Conservation (phyloP, 331 rosid species). For the Quercus phellos region DNA sequence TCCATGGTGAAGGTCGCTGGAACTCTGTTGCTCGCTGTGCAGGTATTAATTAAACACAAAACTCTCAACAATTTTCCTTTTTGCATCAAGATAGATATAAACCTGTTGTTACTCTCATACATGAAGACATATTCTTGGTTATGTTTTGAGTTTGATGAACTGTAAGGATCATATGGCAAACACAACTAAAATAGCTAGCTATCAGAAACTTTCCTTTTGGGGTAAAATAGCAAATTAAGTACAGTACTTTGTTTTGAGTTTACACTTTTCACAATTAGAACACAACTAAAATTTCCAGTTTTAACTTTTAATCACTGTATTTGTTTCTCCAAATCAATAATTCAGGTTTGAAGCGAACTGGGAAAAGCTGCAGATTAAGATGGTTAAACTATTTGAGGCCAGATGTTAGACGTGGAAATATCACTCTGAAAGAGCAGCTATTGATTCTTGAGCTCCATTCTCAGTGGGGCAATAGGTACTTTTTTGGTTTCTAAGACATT, state of each 20-base stretch:
- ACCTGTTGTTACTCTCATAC: too few species aligned
- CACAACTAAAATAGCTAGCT: background rate
- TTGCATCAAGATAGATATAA: too few species aligned
- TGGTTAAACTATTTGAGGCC: slow-evolving; percentile 95
- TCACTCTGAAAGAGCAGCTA: slow-evolving; percentile 82
- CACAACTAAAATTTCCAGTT: background rate
- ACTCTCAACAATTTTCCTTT: too few species aligned
- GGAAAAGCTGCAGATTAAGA: slow-evolving; percentile 90
- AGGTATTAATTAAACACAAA: slow-evolving; percentile 27
- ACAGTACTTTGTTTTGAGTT: too few species aligned
- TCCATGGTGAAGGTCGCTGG: slow-evolving; percentile 93
- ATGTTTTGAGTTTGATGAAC: background rate
- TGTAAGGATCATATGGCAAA: background rate
- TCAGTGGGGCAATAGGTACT: slow-evolving; percentile 85
- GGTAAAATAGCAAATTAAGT: too few species aligned
- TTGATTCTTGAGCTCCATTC: slow-evolving; percentile 89
- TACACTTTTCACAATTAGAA: background rate
- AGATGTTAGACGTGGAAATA: slow-evolving; percentile 71
- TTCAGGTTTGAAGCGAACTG: slow-evolving; percentile 72
- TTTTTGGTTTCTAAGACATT: background rate
- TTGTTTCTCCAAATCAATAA: too few species aligned
- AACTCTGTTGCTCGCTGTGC: slow-evolving; percentile 62
- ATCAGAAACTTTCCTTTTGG: too few species aligned
- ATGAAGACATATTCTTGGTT: too few species aligned
- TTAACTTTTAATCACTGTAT: background rate